Evolutionary conservation across 148 eudicot species (phyloP).

Genomic region (Mesembryanthemum crystallinum): DNA sequence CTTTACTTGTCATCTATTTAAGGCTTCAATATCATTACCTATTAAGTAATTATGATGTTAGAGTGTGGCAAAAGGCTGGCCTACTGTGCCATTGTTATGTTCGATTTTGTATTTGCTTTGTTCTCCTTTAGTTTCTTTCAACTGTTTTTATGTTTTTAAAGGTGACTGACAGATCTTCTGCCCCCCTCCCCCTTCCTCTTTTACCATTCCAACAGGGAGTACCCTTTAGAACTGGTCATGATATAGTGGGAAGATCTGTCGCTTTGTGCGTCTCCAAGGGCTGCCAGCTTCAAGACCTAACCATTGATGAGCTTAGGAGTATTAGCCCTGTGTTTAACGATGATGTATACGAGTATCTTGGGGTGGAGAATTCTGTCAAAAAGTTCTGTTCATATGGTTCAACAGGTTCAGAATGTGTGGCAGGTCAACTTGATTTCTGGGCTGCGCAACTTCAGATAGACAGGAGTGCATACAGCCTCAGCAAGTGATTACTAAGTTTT

Average conservation of each 20-base stretch:
- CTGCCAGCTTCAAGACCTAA: conserved; percentile 70
- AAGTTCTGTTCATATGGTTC: conserved; percentile 91
- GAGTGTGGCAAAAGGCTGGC: no score
- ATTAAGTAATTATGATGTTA: no score
- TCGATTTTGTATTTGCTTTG: background rate
- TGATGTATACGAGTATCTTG: conserved; percentile 82
- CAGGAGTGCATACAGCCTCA: conserved; percentile 17
- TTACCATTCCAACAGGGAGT: conserved; percentile 53
- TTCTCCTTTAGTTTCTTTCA: background rate
- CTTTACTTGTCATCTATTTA: no score
- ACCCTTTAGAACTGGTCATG: conserved; percentile 96
- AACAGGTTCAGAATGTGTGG: conserved; percentile 85
- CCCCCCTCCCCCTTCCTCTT: background rate
- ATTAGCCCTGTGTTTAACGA: conserved; percentile 55
- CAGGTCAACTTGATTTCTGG: conserved; percentile 73
- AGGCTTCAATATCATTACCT: no score
- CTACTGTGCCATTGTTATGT: no score
- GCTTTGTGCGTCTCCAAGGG: conserved; percentile 68
- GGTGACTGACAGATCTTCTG: background rate
- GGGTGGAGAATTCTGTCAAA: conserved; percentile 79
- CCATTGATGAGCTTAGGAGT: conserved; percentile 58
- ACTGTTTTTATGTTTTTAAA: background rate
- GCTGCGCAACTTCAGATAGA: conserved; percentile 45
- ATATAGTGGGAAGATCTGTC: conserved; percentile 85
- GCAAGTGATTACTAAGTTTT: background rate